Evolutionary conservation across 805 yeast species (phyloP).

Genomic region (Starmerella potacharoeniae): DNA sequence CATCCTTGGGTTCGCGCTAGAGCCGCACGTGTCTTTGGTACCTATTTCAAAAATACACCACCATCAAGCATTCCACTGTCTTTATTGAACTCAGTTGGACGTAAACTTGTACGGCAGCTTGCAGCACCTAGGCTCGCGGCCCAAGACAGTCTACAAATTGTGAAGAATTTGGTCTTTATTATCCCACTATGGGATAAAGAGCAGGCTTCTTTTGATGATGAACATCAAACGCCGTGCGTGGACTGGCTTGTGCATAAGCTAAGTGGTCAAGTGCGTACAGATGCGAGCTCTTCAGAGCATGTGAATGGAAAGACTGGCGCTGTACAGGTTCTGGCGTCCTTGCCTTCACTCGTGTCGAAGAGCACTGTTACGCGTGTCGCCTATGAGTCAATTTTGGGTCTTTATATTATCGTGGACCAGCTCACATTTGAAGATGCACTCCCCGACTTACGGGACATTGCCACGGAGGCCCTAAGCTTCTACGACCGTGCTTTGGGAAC

Average conservation of each 20-base stretch:
- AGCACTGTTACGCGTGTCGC: conserved; percentile 36
- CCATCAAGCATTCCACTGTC: conserved; percentile 30
- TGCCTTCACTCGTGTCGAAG: conserved; percentile 39
- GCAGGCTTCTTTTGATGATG: not conserved
- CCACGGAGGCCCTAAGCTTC: conserved; percentile 56
- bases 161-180: conserved; percentile 54
- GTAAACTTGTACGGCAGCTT: conserved; percentile 61
- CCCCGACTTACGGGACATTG: conserved; percentile 39
- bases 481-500: conserved; percentile 61
- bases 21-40: conserved; percentile 49
- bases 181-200: conserved; percentile 47
- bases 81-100: conserved; percentile 51
- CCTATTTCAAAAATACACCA: conserved; percentile 36
- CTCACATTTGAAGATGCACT: conserved; percentile 32
- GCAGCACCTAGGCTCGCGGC: conserved; percentile 66
- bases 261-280: conserved; percentile 50
- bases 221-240: conserved; percentile 32
- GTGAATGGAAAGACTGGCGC: conserved; percentile 52
- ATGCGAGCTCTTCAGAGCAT: conserved; percentile 36
- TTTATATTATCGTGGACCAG: conserved; percentile 35
- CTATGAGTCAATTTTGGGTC: conserved; percentile 43
- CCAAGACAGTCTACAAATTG: conserved; percentile 49
- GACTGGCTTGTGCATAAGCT: conserved; percentile 56
- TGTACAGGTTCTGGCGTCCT: conserved; percentile 59
- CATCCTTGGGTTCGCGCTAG: conserved; percentile 82